phyloP scores from a whole-genome alignment of 768 basidiomycete species.

The Suillus subalutaceus region DNA sequence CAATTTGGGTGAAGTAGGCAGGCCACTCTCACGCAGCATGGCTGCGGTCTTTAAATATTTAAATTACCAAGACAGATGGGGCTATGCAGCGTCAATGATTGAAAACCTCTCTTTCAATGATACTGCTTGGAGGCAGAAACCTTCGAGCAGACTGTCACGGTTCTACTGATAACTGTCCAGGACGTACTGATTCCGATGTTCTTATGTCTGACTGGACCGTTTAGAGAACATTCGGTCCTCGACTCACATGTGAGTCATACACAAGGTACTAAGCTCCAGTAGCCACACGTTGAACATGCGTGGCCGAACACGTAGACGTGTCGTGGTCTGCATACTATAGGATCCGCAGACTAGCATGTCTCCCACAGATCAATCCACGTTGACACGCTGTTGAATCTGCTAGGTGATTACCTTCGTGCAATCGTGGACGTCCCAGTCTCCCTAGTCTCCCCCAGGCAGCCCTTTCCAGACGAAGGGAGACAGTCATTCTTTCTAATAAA shows the following conservation, averaged over 20 bases:
- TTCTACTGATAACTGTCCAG: conserved; percentile 33
- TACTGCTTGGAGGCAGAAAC: neutral
- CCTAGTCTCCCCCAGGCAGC: neutral
- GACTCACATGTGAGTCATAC: conserved; percentile 44
- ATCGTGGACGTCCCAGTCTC: conserved; percentile 38
- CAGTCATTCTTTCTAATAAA: neutral
- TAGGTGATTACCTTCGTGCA: conserved; percentile 33
- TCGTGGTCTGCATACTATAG: conserved; percentile 60
- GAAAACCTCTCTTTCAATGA: neutral
- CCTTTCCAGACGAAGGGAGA: neutral
- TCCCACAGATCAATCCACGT: conserved; percentile 49
- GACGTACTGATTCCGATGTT: conserved; percentile 48
- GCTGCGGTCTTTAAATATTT: conserved; percentile 5
- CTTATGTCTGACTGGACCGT: conserved; percentile 29
- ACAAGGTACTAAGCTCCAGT: neutral
- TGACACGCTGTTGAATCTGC: conserved; percentile 46
- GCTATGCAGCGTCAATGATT: neutral
- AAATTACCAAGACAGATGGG: neutral
- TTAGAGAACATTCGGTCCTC: conserved; percentile 46
- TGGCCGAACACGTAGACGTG: conserved; percentile 50
- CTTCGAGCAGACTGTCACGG: conserved; percentile 15
- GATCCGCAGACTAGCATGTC: conserved; percentile 48
- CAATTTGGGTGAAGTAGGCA: conserved; percentile 15
- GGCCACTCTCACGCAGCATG: conserved; percentile 14
- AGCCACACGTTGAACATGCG: conserved; percentile 19